Evolutionary conservation across 176 grass and related monocot genomes (phyloP).

Genomic region (Musa schizocarpa): DNA sequence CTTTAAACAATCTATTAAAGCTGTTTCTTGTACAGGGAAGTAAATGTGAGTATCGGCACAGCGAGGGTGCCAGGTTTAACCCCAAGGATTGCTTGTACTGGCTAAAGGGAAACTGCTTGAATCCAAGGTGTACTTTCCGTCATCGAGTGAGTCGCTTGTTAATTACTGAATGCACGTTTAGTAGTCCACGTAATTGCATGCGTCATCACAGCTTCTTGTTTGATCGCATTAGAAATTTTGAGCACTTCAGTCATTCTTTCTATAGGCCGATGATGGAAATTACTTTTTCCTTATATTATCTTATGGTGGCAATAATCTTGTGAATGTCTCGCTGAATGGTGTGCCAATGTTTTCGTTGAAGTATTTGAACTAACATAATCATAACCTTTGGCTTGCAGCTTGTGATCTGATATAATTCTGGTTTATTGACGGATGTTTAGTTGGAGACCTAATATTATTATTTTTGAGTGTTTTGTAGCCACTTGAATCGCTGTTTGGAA

Average conservation of each 20-base stretch:
- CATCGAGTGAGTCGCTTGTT: constrained; percentile 37
- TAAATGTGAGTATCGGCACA: constrained; percentile 56
- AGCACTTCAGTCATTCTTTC: too few species aligned
- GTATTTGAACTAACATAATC: too few species aligned
- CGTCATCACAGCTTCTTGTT: neutral
- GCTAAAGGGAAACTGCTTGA: constrained; percentile 52
- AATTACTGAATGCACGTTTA: neutral
- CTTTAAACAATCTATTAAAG: neutral
- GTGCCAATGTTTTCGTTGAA: too few species aligned
- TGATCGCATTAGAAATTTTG: neutral
- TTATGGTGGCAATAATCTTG: too few species aligned
- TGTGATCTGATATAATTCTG: neutral
- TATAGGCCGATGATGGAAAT: too few species aligned
- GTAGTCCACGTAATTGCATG: neutral
- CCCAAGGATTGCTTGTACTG: constrained; percentile 69
- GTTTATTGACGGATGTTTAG: neutral
- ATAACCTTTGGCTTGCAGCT: neutral
- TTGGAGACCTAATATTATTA: neutral
- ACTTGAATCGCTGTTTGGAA: constrained; percentile 28
- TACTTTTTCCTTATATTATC: too few species aligned
- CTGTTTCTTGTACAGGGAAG: constrained; percentile 30
- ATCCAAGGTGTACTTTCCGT: constrained; percentile 57
- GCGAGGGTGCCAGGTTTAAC: constrained; percentile 54
- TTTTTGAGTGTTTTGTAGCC: constrained; percentile 24
- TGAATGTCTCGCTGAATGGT: too few species aligned